A percentile compares a stretch with the other conserved stretches of the same genome.
Evolutionary conservation across 345 rosid species (phyloP).

Genomic region (Jatropha curcas): DNA sequence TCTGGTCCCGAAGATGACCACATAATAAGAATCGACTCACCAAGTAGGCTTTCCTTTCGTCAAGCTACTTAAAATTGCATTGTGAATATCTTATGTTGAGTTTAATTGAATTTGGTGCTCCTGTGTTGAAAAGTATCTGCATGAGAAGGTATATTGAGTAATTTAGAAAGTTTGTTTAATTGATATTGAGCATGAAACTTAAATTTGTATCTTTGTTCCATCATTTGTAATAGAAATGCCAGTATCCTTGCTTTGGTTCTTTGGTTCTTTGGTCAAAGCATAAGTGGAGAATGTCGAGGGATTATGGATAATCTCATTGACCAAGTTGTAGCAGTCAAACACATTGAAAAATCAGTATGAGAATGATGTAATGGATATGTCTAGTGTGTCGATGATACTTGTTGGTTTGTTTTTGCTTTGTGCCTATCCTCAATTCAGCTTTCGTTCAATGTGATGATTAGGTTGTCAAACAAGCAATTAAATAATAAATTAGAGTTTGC

Average conservation of each 20-base stretch:
- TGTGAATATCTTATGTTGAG: background rate
- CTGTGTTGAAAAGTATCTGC: too few relatives aligned
- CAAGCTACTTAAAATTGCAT: slow-evolving; percentile 33
- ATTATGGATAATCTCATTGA: background rate
- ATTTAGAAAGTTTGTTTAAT: background rate
- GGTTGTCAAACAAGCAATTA: too few relatives aligned
- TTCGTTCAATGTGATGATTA: too few relatives aligned
- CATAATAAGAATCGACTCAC: slow-evolving; percentile 73
- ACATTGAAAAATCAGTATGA: too few relatives aligned
- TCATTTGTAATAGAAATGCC: background rate
- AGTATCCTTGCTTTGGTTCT: background rate
- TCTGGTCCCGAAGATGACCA: slow-evolving; percentile 58
- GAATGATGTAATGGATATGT: too few relatives aligned
- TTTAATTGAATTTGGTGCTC: background rate
- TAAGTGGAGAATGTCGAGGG: background rate
- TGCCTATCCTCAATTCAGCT: too few relatives aligned
- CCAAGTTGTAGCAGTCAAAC: background rate
- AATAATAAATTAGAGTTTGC: too few relatives aligned
- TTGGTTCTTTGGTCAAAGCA: background rate
- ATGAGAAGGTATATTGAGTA: too few relatives aligned
- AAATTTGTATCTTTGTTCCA: background rate
- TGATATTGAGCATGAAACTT: background rate
- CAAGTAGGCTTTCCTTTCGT: slow-evolving; percentile 63
- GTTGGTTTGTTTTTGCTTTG: too few relatives aligned
- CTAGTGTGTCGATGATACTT: too few relatives aligned